A percentile compares a stretch with the other conserved stretches of the same genome.
Evolutionary conservation across 306 rosid genomes (phyloP).

Genomic region (Pterocarpus santalinus): DNA sequence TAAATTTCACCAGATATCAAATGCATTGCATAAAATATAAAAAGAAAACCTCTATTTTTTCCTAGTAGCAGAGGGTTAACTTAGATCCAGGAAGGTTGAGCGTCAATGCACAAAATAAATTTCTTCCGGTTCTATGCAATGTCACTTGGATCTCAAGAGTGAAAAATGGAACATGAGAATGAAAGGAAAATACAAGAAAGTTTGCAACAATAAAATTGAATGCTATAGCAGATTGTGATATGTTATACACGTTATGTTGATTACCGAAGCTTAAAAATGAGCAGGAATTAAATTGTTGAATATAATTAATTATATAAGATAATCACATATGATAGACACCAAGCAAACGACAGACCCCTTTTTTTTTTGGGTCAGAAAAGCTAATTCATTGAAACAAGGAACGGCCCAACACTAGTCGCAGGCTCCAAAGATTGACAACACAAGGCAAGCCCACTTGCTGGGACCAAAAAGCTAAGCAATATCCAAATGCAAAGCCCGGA

Average conservation of each 20-base stretch:
- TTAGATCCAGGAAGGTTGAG: neutral
- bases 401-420: too few species aligned
- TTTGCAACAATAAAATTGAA: neutral
- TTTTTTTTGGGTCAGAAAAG: too few species aligned
- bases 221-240: neutral
- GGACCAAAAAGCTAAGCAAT: too few species aligned
- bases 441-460: too few species aligned
- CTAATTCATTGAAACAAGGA: too few species aligned
- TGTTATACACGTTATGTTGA: slow-evolving; percentile 23
- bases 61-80: slow-evolving; percentile 8
- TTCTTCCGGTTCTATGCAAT: neutral
- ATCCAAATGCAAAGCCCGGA: too few species aligned
- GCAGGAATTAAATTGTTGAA: too few species aligned
- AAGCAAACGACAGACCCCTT: neutral
- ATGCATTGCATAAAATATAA: slow-evolving; percentile 17
- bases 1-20: neutral
- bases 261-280: neutral
- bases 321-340: slow-evolving; percentile 18
- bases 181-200: neutral
- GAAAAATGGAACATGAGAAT: neutral
- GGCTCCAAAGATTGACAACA: too few species aligned
- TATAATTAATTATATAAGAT: too few species aligned
- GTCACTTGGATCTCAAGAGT: neutral
- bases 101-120: neutral
- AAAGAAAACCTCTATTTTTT: neutral